Percentiles rank a stretch among this genome's conserved stretches.
phyloP scores from a whole-genome alignment of 192 early-diverging fungal genomes.

The Coemansia sp. region DNA sequence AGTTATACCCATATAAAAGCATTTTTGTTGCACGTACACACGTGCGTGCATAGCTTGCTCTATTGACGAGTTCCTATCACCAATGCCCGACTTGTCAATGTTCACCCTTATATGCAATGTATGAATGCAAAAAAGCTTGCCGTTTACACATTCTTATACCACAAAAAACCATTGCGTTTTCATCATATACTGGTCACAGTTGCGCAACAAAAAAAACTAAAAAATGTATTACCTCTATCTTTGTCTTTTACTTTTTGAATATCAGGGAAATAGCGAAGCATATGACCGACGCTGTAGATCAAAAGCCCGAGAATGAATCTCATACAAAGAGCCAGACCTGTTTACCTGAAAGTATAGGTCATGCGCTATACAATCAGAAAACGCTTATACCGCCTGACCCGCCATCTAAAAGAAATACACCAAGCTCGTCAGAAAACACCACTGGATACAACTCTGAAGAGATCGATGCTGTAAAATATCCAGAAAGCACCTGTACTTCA shows the following conservation, averaged over 20 bases:
- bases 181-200: neutral
- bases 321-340: neutral
- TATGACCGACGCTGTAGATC: neutral
- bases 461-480: constrained; percentile 8
- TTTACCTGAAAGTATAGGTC: neutral
- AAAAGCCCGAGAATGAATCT: neutral
- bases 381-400: neutral
- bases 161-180: neutral
- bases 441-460: constrained; percentile 5
- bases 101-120: neutral
- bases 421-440: constrained; percentile 12
- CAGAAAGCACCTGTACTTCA: constrained; percentile 27
- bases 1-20: neutral
- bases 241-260: neutral
- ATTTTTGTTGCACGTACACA: neutral
- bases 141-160: neutral
- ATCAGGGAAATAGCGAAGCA: neutral
- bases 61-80: neutral
- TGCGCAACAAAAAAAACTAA: constrained; percentile 1
- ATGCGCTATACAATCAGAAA: neutral
- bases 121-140: neutral
- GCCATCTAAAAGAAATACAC: neutral
- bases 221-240: neutral
- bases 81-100: neutral
- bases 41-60: neutral